phyloP scores from a whole-genome alignment of 1,139 yeast genomes.

The Candida labiduridarum region DNA sequence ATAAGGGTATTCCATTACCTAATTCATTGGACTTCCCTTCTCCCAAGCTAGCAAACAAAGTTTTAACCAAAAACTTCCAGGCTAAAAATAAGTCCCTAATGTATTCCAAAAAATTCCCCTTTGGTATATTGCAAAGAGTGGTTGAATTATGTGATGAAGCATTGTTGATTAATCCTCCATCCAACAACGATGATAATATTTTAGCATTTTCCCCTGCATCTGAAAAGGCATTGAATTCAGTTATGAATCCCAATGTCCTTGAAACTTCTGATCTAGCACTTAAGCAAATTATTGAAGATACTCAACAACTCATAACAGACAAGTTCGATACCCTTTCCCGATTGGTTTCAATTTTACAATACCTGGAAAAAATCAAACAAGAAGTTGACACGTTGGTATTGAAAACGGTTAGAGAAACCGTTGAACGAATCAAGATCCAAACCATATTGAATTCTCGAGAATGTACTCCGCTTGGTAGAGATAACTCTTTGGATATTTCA shows the following conservation, averaged over 20 bases:
- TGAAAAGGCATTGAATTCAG: slow-evolving; percentile 60
- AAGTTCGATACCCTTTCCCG: slow-evolving; percentile 79
- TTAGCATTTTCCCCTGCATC: slow-evolving; percentile 69
- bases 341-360: slow-evolving; percentile 74
- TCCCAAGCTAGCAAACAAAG: slow-evolving; percentile 26
- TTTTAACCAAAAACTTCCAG: slow-evolving; percentile 31
- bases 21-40: slow-evolving; percentile 16
- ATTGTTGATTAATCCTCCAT: slow-evolving; percentile 66
- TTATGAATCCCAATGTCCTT: slow-evolving; percentile 31
- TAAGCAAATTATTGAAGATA: slow-evolving; percentile 64
- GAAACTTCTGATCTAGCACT: slow-evolving; percentile 69
- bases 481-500: slow-evolving; percentile 9
- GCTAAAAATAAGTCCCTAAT: slow-evolving; percentile 22
- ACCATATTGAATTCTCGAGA: slow-evolving; percentile 19
- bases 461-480: slow-evolving; percentile 12
- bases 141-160: slow-evolving; percentile 79
- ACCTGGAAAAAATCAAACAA: slow-evolving; percentile 75
- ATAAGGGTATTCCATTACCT: slow-evolving; percentile 64
- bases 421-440: slow-evolving; percentile 52
- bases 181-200: slow-evolving; percentile 26
- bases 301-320: slow-evolving; percentile 59
- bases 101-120: slow-evolving; percentile 55
- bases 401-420: slow-evolving; percentile 64
- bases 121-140: slow-evolving; percentile 64
- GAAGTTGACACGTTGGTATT: slow-evolving; percentile 81